Base-by-base conservation (phyloP, 257 asterid species). In the Dorcoceras hygrometricum region DNA sequence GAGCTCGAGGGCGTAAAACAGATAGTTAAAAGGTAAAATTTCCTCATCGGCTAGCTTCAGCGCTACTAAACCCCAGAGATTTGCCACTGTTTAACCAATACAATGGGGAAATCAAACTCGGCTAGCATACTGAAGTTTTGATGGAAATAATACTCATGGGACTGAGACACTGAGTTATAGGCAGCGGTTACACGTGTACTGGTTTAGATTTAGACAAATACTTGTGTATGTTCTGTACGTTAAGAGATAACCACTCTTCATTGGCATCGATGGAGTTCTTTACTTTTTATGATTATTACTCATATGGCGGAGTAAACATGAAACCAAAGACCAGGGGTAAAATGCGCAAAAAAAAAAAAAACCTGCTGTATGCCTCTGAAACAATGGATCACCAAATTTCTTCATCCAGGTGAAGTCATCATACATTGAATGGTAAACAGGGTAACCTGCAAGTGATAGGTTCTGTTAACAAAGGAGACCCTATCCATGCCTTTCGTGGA, bases 371-470 rank as follows among this genome's bases (percentile, higher is more conserved):
- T 36, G 48, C 48, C 48, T 36, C 48, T 36, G 48, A 36, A 36
- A 36, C 48, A 36, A 36, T 11, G 48, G 48, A 36, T 36, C 48
- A 2, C 48, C 48, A 36, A 36, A 36, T 36, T 36, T 36, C 48
- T 36, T 36, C 98, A 89, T 89, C 98, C 96, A 91, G 62, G 66
- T 62, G 24, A 85, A 89, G 64, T 91, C 95, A 76, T 87, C 96
- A 34, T 89, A 91, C 87, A 85, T 78, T 5, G 95, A 91, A 76
- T 91, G 98, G 74, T 87, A 89, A 54, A 89, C 95, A 0, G 96
- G 96, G 76, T 89, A 91, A 62, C 66, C 96, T 89, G 84, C 79
- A 82, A 71, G 57, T 16, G 14, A 60, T 22, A 63, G 55, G n/a
- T 62, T 3, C 25, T 71, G 32, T 57, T 57, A 62, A 32, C 48